Evolutionary conservation across 2,329 filamentous ascomycete genomes (phyloP).

Genomic region (Lasiodiplodia theobromae): DNA sequence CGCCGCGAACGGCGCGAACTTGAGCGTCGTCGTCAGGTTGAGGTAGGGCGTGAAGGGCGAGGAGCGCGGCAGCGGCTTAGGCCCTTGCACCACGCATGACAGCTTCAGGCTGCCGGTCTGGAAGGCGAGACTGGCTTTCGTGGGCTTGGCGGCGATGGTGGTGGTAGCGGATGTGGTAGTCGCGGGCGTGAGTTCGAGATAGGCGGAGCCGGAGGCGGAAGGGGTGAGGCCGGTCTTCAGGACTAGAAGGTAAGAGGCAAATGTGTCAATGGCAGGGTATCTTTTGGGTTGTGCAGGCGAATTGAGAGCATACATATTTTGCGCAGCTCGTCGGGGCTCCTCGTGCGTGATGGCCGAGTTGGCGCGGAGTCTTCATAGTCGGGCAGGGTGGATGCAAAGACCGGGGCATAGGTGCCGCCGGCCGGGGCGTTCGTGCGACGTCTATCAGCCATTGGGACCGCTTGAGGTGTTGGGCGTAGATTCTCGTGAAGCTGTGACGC

Average conservation of each 20-base stretch:
- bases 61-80: constrained; percentile 85
- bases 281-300: not conserved
- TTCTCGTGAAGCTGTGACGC: constrained; percentile 24
- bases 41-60: constrained; percentile 92
- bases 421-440: constrained; percentile 89
- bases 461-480: not conserved
- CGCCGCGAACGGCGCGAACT: constrained; percentile 94
- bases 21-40: constrained; percentile 90
- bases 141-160: constrained; percentile 39
- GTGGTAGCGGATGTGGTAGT: constrained; percentile 40
- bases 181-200: constrained; percentile 66
- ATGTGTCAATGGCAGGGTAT: constrained; percentile 33
- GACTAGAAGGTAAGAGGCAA: constrained; percentile 60
- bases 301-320: constrained; percentile 75
- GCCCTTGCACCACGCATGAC: constrained; percentile 91
- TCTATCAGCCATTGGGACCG: constrained; percentile 74
- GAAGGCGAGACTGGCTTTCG: constrained; percentile 51
- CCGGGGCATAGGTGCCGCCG: constrained; percentile 75
- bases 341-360: constrained; percentile 61
- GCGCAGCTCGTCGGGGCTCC: constrained; percentile 74
- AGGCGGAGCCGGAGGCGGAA: constrained; percentile 92
- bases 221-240: constrained; percentile 91
- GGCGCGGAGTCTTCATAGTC: constrained; percentile 55
- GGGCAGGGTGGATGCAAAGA: constrained; percentile 65
- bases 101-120: constrained; percentile 80